A percentile compares a stretch with the other conserved stretches of the same genome.
These are phyloP conservation scores for Scheffersomyces titani DNA, from an alignment of 1,139 yeast genomes.

Conservation along the genomic window DNA sequence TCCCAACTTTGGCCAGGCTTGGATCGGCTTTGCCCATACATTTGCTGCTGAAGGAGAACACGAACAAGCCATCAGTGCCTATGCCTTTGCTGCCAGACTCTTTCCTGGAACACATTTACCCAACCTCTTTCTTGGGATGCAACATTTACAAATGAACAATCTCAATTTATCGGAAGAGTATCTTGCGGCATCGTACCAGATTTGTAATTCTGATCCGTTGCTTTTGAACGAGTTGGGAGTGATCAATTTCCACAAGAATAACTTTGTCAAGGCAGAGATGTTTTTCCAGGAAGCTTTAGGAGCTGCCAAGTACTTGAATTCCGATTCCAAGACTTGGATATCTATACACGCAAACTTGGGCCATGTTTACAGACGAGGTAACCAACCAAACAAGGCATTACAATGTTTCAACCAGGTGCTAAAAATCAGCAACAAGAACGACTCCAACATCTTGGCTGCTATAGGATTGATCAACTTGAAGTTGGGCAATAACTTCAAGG, in stretches of 20 bases:
- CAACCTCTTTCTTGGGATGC: slow-evolving; percentile 91
- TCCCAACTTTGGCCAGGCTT: slow-evolving; percentile 92
- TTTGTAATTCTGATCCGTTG: slow-evolving; percentile 85
- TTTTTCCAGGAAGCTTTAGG: slow-evolving; percentile 72
- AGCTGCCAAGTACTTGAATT: slow-evolving; percentile 67
- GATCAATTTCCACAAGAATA: slow-evolving; percentile 74
- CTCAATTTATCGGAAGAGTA: slow-evolving; percentile 85
- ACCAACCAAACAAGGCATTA: slow-evolving; percentile 65
- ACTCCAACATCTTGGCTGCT: slow-evolving; percentile 77
- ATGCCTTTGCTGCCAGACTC: slow-evolving; percentile 90
- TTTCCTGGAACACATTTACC: slow-evolving; percentile 97
- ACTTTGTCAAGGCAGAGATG: slow-evolving; percentile 67
- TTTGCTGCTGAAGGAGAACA: slow-evolving; percentile 98
- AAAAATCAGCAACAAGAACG: slow-evolving; percentile 63
- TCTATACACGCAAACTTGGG: slow-evolving; percentile 90
- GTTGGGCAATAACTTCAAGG: slow-evolving; percentile 60
- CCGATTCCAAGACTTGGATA: slow-evolving; percentile 83
- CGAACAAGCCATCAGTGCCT: slow-evolving; percentile 97
- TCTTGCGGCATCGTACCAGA: slow-evolving; percentile 68
- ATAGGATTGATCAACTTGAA: slow-evolving; percentile 82
- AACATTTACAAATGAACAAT: slow-evolving; percentile 86
- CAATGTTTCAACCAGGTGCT: slow-evolving; percentile 77
- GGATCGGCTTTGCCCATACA: slow-evolving; percentile 99
- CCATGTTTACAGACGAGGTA: slow-evolving; percentile 78
- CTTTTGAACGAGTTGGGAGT: slow-evolving; percentile 92